phyloP scores from a whole-genome alignment of 352 stramenopile genomes.

The Phytophthora syringae region DNA sequence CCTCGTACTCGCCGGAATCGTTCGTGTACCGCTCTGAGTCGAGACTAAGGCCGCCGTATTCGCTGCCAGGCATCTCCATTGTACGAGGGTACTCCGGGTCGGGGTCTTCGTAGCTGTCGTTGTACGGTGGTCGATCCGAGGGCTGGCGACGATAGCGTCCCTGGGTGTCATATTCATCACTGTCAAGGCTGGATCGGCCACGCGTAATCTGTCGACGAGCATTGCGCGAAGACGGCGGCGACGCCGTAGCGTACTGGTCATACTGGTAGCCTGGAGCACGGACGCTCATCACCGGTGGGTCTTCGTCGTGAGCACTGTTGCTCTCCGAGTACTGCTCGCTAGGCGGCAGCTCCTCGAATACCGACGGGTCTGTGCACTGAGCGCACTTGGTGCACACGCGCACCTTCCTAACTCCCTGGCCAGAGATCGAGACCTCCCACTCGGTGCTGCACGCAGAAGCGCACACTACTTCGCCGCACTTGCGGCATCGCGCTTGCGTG shows the following conservation, averaged over 20 bases:
- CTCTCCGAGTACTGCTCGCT: conserved; percentile 42
- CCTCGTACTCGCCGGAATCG: conserved; percentile 28
- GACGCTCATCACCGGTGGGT: conserved; percentile 32
- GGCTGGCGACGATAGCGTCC: conserved; percentile 10
- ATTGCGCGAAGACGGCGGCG: conserved; percentile 18
- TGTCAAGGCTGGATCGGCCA: conserved; percentile 16
- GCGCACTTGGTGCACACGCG: conserved; percentile 68
- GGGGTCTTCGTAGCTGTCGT: conserved; percentile 32
- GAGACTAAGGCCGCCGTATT: conserved; percentile 15
- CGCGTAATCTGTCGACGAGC: conserved; percentile 2
- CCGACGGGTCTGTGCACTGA: conserved; percentile 36
- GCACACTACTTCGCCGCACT: conserved; percentile 81
- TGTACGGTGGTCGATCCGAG: conserved; percentile 20
- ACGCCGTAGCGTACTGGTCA: conserved; percentile 23
- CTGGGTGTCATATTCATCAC: conserved; percentile 26
- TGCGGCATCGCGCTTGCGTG: conserved; percentile 64
- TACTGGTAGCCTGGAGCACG: conserved; percentile 41
- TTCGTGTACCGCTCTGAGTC: conserved; percentile 29
- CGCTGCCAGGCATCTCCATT: conserved; percentile 25
- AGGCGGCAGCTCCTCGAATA: conserved; percentile 31
- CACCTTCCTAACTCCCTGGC: conserved; percentile 53
- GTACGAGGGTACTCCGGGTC: conserved; percentile 31
- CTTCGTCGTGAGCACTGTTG: conserved; percentile 39
- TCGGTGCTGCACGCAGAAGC: conserved; percentile 56
- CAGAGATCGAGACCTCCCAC: conserved; percentile 59